Evolutionary conservation across 805 yeast species (phyloP), one percentile per base, ranked within the genome.

Genomic region (Kuraishia floccosa): DNA sequence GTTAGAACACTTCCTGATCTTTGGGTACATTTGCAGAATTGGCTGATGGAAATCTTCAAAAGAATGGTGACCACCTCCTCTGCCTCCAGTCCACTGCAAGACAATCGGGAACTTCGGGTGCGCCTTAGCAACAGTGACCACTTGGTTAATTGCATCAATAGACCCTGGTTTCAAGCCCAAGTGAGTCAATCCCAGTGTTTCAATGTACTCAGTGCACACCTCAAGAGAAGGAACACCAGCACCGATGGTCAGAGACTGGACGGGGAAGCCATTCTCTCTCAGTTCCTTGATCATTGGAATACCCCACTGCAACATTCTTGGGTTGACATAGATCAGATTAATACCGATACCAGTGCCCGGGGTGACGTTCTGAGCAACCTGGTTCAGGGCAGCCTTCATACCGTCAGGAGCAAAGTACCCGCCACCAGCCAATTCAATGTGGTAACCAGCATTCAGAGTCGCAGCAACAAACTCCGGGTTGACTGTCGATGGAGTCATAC

Each of bases 1-100:
- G 67, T 91, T 91, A 30, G 83, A 52, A 49, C 86, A 79, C 62
- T 85, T 80, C 72, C 99, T 82, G 49, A 91, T 81, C 66, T 81
- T 80, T 43, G 94, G 66, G 62, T 91, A 91, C 89, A 91, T 91
- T 59, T 85, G 95, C 52, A 91, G 64, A 43, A 91, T 72, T 44
- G 98, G 97, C 52, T 87, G 89, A 60, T 91, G 98, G 91, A 89
- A 86, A 64, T 91, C 99, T 69, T 91, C 99, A 52, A 76, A 91
- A 30, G 97, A 89, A 60, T 91, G 99, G 58, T 91, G 99, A 52
- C 99, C 99, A 72, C 99, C 99, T 65, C 96, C 99, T 72, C 99
- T 87, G 60, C 99, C 99, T 72, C 97, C 98, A 37, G 99, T 91
- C 99, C 99, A 91, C 68, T 91, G 98, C 47, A 91, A 64, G 34